Conservation (phyloP, 495 filamentous ascomycete genomes). For the Aeminium ludgeri region DNA sequence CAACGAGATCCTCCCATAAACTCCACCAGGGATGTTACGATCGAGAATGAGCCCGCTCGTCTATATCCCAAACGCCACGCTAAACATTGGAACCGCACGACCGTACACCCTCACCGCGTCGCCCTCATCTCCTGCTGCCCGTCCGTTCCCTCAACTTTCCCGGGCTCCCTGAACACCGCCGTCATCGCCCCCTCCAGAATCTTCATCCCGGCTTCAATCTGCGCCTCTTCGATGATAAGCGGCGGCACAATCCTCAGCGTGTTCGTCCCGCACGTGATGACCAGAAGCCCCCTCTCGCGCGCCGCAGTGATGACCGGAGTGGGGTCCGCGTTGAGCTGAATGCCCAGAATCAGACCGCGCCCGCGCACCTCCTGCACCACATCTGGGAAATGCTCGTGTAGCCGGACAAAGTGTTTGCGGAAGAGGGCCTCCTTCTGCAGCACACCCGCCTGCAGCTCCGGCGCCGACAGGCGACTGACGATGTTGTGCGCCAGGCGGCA, state of each 20-base stretch:
- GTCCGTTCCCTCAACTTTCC: conserved; percentile 16
- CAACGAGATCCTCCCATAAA: no score
- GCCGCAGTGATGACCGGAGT: conserved; percentile 61
- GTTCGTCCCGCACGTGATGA: conserved; percentile 84
- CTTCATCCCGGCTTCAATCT: conserved; percentile 56
- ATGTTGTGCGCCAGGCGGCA: conserved; percentile 72
- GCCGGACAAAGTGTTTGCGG: conserved; percentile 38
- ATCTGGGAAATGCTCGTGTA: conserved; percentile 52
- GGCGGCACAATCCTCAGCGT: conserved; percentile 29
- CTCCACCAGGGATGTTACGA: no score
- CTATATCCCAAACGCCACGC: no score
- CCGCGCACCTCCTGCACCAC: conserved; percentile 66
- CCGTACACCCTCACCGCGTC: neutral
- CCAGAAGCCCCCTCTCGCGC: conserved; percentile 68
- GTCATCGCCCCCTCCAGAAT: conserved; percentile 66
- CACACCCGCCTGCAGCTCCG: conserved; percentile 47
- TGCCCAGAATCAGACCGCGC: conserved; percentile 63
- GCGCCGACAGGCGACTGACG: conserved; percentile 51
- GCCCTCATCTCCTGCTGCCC: conserved; percentile 22
- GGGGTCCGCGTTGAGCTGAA: conserved; percentile 61
- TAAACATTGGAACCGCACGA: no score
- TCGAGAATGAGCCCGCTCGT: no score
- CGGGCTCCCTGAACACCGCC: conserved; percentile 25
- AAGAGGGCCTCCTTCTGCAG: conserved; percentile 49
- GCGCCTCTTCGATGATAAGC: conserved; percentile 48